Evolutionary conservation across 345 rosid species (phyloP).

Genomic region (Pistacia integerrima): DNA sequence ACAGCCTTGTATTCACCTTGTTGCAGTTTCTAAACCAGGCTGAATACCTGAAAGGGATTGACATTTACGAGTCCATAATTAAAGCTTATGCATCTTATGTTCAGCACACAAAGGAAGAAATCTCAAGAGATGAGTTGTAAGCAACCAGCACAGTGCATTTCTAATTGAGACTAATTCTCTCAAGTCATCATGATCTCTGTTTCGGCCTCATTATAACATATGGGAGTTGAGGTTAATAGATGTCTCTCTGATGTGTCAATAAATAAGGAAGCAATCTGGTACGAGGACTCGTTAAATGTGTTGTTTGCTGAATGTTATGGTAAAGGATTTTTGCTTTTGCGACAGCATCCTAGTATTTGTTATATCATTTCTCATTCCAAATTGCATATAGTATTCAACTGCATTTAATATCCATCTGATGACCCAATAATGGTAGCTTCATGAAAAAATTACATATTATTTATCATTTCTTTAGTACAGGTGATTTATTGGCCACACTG

Average conservation of each 20-base stretch:
- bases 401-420: not conserved
- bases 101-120: too few relatives aligned
- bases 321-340: not conserved
- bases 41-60: conserved; percentile 87
- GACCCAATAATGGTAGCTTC: not conserved
- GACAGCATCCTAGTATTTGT: not conserved
- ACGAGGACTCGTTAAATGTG: not conserved
- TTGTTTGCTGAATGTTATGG: not conserved
- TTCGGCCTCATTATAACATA: not conserved
- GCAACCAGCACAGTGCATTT: too few relatives aligned
- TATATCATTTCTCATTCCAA: not conserved
- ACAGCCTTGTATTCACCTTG: conserved; percentile 20
- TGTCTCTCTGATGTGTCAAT: conserved; percentile 7
- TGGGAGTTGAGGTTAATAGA: not conserved
- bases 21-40: conserved; percentile 75
- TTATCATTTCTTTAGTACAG: not conserved
- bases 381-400: not conserved
- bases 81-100: conserved; percentile 60
- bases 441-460: not conserved
- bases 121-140: too few relatives aligned
- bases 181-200: too few relatives aligned
- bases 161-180: too few relatives aligned
- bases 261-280: conserved; percentile 1
- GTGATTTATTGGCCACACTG: not conserved
- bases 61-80: conserved; percentile 69